phyloP scores from a whole-genome alignment of 345 rosid genomes.

The Balakata baccata region DNA sequence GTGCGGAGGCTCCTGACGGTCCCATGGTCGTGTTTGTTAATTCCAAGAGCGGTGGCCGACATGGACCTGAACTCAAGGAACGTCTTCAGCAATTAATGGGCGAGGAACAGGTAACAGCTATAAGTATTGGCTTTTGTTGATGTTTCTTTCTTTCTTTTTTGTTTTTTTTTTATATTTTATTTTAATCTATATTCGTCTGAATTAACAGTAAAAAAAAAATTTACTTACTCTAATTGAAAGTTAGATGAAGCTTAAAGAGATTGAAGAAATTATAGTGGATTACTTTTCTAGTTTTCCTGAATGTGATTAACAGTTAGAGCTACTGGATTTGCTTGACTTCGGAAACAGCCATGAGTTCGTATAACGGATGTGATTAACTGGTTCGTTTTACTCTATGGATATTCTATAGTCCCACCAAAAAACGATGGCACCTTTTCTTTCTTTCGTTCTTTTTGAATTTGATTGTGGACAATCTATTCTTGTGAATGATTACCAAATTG shows the following conservation, averaged over 20 bases:
- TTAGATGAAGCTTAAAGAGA: background rate
- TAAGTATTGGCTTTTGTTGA: background rate
- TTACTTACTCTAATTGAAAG: background rate
- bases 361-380: background rate
- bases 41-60: slow-evolving; percentile 79
- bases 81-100: slow-evolving; percentile 72
- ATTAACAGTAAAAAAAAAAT: background rate
- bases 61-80: slow-evolving; percentile 64
- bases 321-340: background rate
- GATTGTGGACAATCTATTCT: background rate
- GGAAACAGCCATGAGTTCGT: background rate
- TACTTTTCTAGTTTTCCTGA: background rate
- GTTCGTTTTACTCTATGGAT: too few relatives aligned
- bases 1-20: slow-evolving; percentile 45
- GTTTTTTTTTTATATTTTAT: too few relatives aligned
- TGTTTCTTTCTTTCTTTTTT: too few relatives aligned
- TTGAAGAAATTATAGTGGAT: background rate
- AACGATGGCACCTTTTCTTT: background rate
- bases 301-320: background rate
- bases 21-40: slow-evolving; percentile 84
- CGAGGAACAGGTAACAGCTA: slow-evolving; percentile 55
- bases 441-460: background rate
- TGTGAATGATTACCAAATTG: background rate
- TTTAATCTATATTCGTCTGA: background rate
- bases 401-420: too few relatives aligned